A percentile compares a stretch with the other conserved stretches of the same genome.
Evolutionary conservation across 192 early-diverging fungal species (phyloP).

Genomic region (Tieghemiomyces parasiticus): DNA sequence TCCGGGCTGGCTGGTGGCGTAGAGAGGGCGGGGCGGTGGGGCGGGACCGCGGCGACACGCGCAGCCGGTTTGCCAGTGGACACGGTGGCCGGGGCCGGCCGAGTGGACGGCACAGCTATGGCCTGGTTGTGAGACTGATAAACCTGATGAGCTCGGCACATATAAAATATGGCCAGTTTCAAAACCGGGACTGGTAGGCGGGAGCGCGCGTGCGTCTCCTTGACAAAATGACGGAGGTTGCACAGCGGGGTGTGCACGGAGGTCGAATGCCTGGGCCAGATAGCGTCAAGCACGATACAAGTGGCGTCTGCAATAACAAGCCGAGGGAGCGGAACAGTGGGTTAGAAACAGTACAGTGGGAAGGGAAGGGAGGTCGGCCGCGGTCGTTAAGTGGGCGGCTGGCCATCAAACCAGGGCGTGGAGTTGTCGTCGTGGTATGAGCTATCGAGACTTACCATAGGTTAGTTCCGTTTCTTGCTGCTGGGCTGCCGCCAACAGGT

Average conservation of each 20-base stretch:
- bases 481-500: no score
- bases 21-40: background rate
- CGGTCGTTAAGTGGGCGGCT: no score
- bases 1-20: conserved; percentile 9
- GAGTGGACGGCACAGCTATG: conserved; percentile 16
- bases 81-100: conserved; percentile 17
- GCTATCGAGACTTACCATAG: no score
- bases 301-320: no score
- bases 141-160: conserved; percentile 24
- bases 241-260: conserved; percentile 30
- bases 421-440: no score
- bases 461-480: no score
- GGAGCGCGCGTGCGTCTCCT: conserved; percentile 28
- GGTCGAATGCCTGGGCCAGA: conserved; percentile 29
- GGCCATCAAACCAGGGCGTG: no score
- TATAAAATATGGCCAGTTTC: conserved; percentile 29
- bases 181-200: conserved; percentile 21
- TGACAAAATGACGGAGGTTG: conserved; percentile 28
- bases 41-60: background rate
- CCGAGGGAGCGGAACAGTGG: no score
- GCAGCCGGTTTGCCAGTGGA: background rate
- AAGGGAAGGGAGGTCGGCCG: no score
- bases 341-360: no score
- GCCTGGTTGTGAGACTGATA: conserved; percentile 24
- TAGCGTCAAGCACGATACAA: conserved; percentile 28